Evolutionary conservation across 225 moss, liverwort and hornwort species (phyloP), one percentile per base, ranked within the genome.

Genomic region (Climacium dendroides): DNA sequence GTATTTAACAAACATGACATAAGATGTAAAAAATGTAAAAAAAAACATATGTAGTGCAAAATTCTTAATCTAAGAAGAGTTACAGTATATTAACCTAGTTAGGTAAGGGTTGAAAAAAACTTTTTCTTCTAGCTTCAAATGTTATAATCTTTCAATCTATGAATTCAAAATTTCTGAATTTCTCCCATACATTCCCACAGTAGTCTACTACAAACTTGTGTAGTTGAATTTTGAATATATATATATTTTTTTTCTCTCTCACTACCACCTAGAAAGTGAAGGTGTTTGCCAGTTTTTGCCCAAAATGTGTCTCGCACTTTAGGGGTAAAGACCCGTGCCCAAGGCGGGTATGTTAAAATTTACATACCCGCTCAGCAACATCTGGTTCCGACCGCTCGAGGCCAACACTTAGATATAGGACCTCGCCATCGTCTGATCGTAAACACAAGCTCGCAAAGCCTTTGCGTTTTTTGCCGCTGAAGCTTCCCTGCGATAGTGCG

Each of bases 161-260:
- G 3, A 0, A 0, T 4, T 22, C 11, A 39, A n/a, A 4, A 1
- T 37, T 39, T 39, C 0, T 39, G 0, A 69, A 39, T 0, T 8
- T 39, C 7, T 24, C 7, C 4, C 4, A 13, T 4, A 37, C 23
- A 39, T 39, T 41, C 14, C 8, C 0, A 13, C 4, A 1, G 3
- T 13, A 39, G 24, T 69, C 2, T 7, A 13, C 1, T 23, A 37
- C 37, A 37, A 67, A 23, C 7, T 69, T 39, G 7, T 37, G 13
- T 0, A 1, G 4, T 23, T n/a, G n/a, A 20, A n/a, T 37, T 12
- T 13, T 23, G 2, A 35, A n/a, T n/a, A n/a, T n/a, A n/a, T 22
- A 3, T 11, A 58, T 0, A 9, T 10, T 19, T 19, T 11, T 65
- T 13, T 24, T 19, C 7, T 13, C 7, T 14, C 23, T 65, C 25